These are phyloP conservation scores for Astragalus glycyphyllos DNA, from an alignment of 306 rosid species.

Conservation along the genomic window DNA sequence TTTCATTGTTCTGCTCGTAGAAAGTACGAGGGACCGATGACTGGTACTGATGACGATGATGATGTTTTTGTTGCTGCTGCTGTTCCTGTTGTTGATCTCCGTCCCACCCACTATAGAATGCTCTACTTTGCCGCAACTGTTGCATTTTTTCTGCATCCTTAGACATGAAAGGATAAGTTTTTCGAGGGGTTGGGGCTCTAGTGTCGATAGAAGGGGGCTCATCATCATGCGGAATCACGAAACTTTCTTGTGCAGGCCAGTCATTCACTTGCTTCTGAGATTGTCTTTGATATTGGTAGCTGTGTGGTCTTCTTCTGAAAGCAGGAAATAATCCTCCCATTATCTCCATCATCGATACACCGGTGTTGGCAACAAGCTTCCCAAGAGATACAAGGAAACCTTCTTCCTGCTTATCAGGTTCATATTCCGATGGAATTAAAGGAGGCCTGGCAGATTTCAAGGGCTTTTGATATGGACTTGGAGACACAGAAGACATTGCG, in stretches of 20 bases:
- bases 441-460: slow-evolving; percentile 78
- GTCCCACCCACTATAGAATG: slow-evolving; percentile 75
- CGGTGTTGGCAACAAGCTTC: slow-evolving; percentile 66
- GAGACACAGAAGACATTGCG: slow-evolving; percentile 44
- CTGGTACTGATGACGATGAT: slow-evolving; percentile 66
- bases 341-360: slow-evolving; percentile 64
- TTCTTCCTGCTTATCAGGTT: slow-evolving; percentile 83
- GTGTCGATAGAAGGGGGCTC: slow-evolving; percentile 85
- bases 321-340: slow-evolving; percentile 75
- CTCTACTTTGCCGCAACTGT: slow-evolving; percentile 75
- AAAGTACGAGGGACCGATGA: slow-evolving; percentile 69
- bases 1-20: slow-evolving; percentile 68
- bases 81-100: slow-evolving; percentile 60
- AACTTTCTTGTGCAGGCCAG: slow-evolving; percentile 93
- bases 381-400: slow-evolving; percentile 78
- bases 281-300: slow-evolving; percentile 54
- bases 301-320: slow-evolving; percentile 55
- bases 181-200: slow-evolving; percentile 81
- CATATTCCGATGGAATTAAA: slow-evolving; percentile 73
- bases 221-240: slow-evolving; percentile 79
- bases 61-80: slow-evolving; percentile 55
- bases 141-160: slow-evolving; percentile 80
- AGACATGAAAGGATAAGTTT: slow-evolving; percentile 89
- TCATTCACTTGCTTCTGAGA: slow-evolving; percentile 56
- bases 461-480: slow-evolving; percentile 69